Base-by-base conservation (phyloP, 768 basidiomycete genomes). In the Leccinellum luteum region DNA sequence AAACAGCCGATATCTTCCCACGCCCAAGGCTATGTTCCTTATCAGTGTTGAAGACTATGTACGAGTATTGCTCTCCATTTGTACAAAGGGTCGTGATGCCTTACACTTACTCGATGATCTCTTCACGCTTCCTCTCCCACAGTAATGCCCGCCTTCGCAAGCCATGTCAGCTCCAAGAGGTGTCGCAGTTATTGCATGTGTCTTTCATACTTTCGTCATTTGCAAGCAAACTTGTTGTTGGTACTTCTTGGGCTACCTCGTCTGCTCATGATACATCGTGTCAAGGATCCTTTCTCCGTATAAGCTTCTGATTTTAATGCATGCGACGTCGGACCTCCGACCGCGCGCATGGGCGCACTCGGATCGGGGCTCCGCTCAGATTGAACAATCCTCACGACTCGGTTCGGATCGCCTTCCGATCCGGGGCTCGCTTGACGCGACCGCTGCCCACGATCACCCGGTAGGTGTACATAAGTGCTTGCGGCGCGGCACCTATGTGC, bases 81-180 rank as follows among this genome's bases (percentile, higher is more conserved):
- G 9, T 19, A 19, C 38, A 12, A 41, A 10, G 38, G n/a, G n/a
- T 38, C 38, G 12, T 27, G 27, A 44, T 44, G 34, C 9, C n/a
- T n/a, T 30, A 13, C 43, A 49, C n/a, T n/a, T 19, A n/a, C 47
- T 48, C 23, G 2, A 19, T 12, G 23, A 19, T 19, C 2, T 43
- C 41, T 17, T 48, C 47, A 28, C 47, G 25, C 10, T 54, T 21
- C 6, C 14, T 47, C 6, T 27, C 38, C 30, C 51, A 17, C 38
- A 23, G 17, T 32, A 23, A 32, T 19, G 5, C 32, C 17, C 21
- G 21, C 32, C 19, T 21, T 21, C 31, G 17, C 25, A 14, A 48
- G 14, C 17, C 9, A 66, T 68, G 66, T 51, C 66, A 41, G 41
- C 41, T 27, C 64, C 66, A 3, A 60, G 59, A 35, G 35, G 14